Evolutionary conservation across 2,329 filamentous ascomycete genomes (phyloP).

Genomic region (Fusarium humuli): DNA sequence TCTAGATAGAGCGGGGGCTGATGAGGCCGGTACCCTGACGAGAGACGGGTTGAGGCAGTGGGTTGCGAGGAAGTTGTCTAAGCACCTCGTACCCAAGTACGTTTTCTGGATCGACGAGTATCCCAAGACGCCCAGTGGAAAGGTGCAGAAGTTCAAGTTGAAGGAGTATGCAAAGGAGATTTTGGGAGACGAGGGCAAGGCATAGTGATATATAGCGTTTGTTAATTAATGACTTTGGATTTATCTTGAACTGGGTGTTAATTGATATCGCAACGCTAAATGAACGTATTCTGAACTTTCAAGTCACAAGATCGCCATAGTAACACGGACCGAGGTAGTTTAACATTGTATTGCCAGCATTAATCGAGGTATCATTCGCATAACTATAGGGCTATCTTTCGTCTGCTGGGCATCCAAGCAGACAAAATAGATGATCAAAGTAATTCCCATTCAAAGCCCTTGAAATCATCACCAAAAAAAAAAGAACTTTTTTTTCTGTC

Average conservation of each 20-base stretch:
- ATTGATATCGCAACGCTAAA: not conserved
- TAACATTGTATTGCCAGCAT: slow-evolving; percentile 27
- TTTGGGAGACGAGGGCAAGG: slow-evolving; percentile 34
- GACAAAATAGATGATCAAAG: slow-evolving; percentile 25
- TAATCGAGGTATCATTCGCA: slow-evolving; percentile 40
- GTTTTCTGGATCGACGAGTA: slow-evolving; percentile 90
- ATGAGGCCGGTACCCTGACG: slow-evolving; percentile 55
- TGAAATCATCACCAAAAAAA: slow-evolving; percentile 29
- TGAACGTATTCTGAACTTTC: not conserved
- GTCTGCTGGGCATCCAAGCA: slow-evolving; percentile 13
- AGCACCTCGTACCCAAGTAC: slow-evolving; percentile 86
- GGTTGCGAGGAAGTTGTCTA: slow-evolving; percentile 76
- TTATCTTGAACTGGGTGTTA: not conserved
- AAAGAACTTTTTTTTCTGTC: slow-evolving; percentile 42
- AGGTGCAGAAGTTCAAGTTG: slow-evolving; percentile 95
- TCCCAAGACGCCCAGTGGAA: slow-evolving; percentile 95
- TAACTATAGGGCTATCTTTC: slow-evolving; percentile 7
- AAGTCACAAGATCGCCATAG: not conserved
- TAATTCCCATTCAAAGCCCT: slow-evolving; percentile 26
- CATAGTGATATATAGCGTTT: slow-evolving; percentile 6
- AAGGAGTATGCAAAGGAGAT: slow-evolving; percentile 69
- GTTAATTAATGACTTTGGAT: not conserved
- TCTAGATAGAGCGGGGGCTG: slow-evolving; percentile 19
- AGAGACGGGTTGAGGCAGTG: slow-evolving; percentile 74
- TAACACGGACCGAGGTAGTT: not conserved